These are phyloP conservation scores for Pontederia crassipes DNA, from an alignment of 176 grass and related monocot species.

Conservation along the genomic window DNA sequence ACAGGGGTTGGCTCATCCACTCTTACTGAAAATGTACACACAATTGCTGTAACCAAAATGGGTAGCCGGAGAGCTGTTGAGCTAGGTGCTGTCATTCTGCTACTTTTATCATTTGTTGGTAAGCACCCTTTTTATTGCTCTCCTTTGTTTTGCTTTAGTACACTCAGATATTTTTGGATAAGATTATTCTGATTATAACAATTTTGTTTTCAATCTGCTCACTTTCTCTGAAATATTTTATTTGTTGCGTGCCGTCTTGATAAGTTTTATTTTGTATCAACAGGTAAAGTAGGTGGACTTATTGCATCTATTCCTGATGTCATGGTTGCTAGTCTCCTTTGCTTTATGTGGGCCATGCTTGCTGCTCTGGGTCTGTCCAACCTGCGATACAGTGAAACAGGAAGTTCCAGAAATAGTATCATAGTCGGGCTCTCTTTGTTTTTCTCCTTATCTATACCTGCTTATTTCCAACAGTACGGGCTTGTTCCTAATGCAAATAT, in stretches of 20 bases:
- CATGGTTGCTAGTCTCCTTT: constrained; percentile 87
- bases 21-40: constrained; percentile 91
- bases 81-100: constrained; percentile 74
- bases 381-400: constrained; percentile 83
- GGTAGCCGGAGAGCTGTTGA: constrained; percentile 79
- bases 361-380: constrained; percentile 90
- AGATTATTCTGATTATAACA: no score
- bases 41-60: constrained; percentile 98
- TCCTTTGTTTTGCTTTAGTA: no score
- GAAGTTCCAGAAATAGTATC: constrained; percentile 94
- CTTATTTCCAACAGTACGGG: constrained; percentile 86
- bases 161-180: no score
- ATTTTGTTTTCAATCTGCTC: no score
- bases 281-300: constrained; percentile 89
- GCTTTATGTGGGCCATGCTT: constrained; percentile 97
- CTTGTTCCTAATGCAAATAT: constrained; percentile 44
- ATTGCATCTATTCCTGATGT: constrained; percentile 97
- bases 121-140: constrained; percentile 19
- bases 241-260: not conserved
- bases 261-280: constrained; percentile 13
- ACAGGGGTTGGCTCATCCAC: constrained; percentile 85
- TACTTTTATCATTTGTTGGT: constrained; percentile 78
- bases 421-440: constrained; percentile 86
- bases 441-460: constrained; percentile 80
- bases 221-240: not conserved